Conservation (phyloP, 305 asterid species). For the Fraxinus platypoda region DNA sequence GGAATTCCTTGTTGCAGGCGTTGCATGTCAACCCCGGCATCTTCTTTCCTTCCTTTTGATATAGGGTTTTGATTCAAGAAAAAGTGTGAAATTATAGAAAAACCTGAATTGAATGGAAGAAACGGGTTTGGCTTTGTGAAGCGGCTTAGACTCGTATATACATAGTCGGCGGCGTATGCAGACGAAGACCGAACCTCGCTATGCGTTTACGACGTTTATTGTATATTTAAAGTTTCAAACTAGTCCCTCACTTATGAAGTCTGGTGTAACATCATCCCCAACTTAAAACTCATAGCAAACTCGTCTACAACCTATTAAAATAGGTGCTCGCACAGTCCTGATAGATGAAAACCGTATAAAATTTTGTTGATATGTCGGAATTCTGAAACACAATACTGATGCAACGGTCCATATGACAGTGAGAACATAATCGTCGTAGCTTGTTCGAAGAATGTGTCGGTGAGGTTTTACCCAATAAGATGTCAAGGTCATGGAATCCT, state of each 20-base stretch:
- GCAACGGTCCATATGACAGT: neutral
- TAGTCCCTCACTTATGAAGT: neutral
- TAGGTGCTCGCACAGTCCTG: neutral
- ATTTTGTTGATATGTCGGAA: neutral
- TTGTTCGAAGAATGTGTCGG: neutral
- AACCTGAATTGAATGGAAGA: neutral
- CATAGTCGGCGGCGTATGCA: neutral
- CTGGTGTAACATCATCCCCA: neutral
- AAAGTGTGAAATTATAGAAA: neutral
- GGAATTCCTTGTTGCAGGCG: conserved; percentile 80
- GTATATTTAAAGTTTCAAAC: neutral
- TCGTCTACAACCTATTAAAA: neutral
- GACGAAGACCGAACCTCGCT: neutral
- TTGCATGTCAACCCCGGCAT: conserved; percentile 76
- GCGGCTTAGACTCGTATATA: neutral
- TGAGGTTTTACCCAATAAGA: neutral
- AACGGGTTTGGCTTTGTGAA: neutral
- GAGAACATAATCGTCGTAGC: neutral
- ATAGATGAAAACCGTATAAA: neutral
- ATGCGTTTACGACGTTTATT: neutral
- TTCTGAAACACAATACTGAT: neutral
- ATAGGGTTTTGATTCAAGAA: conserved; percentile 3
- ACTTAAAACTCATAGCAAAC: neutral
- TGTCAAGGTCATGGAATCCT: too few relatives aligned
- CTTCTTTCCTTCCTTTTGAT: conserved; percentile 13